phyloP scores from a whole-genome alignment of 2,329 filamentous ascomycete species.

The Fusarium coicis region DNA sequence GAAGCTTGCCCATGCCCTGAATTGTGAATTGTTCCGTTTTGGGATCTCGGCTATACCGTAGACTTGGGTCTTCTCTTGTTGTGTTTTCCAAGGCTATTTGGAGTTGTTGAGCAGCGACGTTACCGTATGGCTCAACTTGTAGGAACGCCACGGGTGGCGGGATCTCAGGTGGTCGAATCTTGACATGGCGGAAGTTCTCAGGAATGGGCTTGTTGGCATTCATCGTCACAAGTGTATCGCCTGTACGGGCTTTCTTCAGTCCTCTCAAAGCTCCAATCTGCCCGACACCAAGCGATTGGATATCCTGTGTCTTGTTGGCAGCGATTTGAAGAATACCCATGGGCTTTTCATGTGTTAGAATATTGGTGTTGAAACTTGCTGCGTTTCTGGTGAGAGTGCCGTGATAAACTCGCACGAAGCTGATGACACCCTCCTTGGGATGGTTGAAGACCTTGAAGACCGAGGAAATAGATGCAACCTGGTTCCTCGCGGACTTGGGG shows the following conservation, averaged over 20 bases:
- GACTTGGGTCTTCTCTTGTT: slow-evolving; percentile 90
- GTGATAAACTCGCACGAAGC: slow-evolving; percentile 92
- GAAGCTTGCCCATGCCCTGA: slow-evolving; percentile 95
- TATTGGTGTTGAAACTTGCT: slow-evolving; percentile 86
- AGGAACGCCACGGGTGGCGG: slow-evolving; percentile 96
- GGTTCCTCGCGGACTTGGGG: slow-evolving; percentile 50
- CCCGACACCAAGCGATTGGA: slow-evolving; percentile 81
- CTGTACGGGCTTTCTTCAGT: slow-evolving; percentile 90
- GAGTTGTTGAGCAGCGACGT: slow-evolving; percentile 83
- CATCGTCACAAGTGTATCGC: slow-evolving; percentile 88
- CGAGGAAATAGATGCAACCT: slow-evolving; percentile 65
- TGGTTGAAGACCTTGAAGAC: slow-evolving; percentile 98
- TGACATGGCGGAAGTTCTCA: slow-evolving; percentile 75
- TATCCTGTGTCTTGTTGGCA: slow-evolving; percentile 85
- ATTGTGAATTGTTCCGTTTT: slow-evolving; percentile 94
- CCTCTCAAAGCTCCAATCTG: slow-evolving; percentile 96
- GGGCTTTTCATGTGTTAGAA: slow-evolving; percentile 81
- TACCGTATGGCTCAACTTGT: slow-evolving; percentile 84
- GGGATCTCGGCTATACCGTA: slow-evolving; percentile 84
- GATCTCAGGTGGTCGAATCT: slow-evolving; percentile 87
- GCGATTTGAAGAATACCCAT: slow-evolving; percentile 90
- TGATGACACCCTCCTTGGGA: slow-evolving; percentile 83
- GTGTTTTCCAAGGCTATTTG: slow-evolving; percentile 80
- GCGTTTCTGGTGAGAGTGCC: slow-evolving; percentile 80
- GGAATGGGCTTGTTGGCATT: slow-evolving; percentile 70